Percentiles rank a stretch among this genome's conserved stretches.
Evolutionary conservation across 1,284 basidiomycete species (phyloP).

Genomic region (Neolentinus lepideus): DNA sequence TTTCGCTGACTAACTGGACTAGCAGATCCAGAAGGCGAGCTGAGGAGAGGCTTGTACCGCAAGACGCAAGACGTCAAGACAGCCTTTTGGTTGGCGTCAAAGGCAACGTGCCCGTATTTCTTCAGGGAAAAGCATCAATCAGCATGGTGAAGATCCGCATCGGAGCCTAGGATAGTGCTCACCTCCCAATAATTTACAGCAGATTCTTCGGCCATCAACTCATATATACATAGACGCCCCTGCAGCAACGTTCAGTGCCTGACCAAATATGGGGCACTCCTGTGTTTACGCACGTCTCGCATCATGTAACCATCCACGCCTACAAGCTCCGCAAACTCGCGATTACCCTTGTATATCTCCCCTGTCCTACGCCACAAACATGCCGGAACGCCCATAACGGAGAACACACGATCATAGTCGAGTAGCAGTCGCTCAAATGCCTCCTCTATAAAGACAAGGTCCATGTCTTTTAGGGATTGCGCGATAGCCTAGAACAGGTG

Average conservation of each 20-base stretch:
- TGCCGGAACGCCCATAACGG: conserved; percentile 92
- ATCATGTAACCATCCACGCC: conserved; percentile 79
- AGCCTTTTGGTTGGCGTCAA: conserved; percentile 83
- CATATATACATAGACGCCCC: conserved; percentile 94
- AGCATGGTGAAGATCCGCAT: background rate
- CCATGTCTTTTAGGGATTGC: conserved; percentile 86
- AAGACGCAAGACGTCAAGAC: conserved; percentile 92
- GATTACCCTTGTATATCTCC: conserved; percentile 97
- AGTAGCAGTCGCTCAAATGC: conserved; percentile 93
- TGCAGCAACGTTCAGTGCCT: conserved; percentile 21
- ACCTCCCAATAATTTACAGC: conserved; percentile 99
- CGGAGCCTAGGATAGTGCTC: conserved; percentile 11
- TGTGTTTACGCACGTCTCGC: conserved; percentile 53
- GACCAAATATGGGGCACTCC: conserved; percentile 19
- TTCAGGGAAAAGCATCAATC: conserved; percentile 20
- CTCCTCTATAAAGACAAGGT: conserved; percentile 97
- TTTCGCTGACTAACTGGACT: conserved; percentile 17
- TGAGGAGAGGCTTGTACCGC: conserved; percentile 60
- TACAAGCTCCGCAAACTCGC: conserved; percentile 87
- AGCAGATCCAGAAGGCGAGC: conserved; percentile 20
- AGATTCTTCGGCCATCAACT: conserved; percentile 93
- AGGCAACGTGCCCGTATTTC: conserved; percentile 94
- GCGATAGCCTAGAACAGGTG: conserved; percentile 64
- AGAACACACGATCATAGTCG: conserved; percentile 95
- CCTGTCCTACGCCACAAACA: conserved; percentile 97